Evolutionary conservation across 345 rosid genomes (phyloP).

Genomic region (Eucalyptus guilfoylei): DNA sequence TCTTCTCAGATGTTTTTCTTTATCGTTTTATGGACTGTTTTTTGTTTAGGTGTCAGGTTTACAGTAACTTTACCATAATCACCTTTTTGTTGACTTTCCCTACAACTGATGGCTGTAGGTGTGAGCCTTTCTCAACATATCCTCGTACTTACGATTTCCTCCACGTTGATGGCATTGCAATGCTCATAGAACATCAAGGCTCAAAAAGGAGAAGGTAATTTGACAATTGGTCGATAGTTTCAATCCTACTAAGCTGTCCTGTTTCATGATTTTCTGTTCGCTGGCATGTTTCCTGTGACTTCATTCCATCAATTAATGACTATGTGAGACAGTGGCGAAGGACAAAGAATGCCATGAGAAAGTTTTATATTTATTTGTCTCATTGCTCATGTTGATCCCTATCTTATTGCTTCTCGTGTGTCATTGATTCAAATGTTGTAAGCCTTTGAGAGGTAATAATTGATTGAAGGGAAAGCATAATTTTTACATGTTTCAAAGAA

Average conservation of each 20-base stretch:
- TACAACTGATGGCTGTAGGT: slow-evolving; percentile 33
- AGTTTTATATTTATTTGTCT: neutral
- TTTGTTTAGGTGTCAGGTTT: neutral
- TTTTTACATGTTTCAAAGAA: neutral
- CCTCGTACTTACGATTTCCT: slow-evolving; percentile 92
- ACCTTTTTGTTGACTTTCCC: neutral
- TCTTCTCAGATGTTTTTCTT: neutral
- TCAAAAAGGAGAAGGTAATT: slow-evolving; percentile 37
- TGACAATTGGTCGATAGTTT: neutral
- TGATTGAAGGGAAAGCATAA: neutral
- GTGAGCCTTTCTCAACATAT: slow-evolving; percentile 97
- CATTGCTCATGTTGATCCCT: neutral
- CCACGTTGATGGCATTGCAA: slow-evolving; percentile 66
- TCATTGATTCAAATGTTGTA: neutral
- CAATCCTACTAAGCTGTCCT: neutral
- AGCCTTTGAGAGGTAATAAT: neutral
- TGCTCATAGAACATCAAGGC: slow-evolving; percentile 34
- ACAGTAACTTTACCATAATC: neutral
- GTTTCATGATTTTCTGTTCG: neutral
- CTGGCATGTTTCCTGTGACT: neutral
- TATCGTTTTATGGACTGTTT: neutral
- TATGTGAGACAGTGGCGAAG: neutral
- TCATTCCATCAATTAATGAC: neutral
- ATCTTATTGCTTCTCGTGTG: neutral
- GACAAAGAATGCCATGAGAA: neutral